A percentile compares a stretch with the other conserved stretches of the same genome.
These are phyloP conservation scores for Sugiyamaella smithiae DNA, from an alignment of 805 yeast species.

Conservation along the genomic window DNA sequence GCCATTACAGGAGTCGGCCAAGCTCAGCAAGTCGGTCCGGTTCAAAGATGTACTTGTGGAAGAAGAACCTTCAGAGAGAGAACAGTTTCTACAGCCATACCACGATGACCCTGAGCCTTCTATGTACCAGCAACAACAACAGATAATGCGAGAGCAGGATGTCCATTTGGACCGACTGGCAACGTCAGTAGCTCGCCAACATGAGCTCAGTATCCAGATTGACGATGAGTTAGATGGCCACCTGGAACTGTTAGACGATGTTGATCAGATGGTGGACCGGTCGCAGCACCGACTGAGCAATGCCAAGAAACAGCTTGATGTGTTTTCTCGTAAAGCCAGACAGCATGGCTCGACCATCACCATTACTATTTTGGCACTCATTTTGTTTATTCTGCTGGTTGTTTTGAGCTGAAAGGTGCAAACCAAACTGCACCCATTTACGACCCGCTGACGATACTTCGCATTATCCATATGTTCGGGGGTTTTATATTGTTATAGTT, in stretches of 20 bases:
- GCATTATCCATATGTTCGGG: not conserved
- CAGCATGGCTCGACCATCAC: slow-evolving; percentile 38
- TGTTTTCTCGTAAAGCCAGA: slow-evolving; percentile 37
- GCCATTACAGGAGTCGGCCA: slow-evolving; percentile 12
- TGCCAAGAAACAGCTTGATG: slow-evolving; percentile 36
- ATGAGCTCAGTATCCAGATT: slow-evolving; percentile 37
- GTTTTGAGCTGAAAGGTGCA: slow-evolving; percentile 25
- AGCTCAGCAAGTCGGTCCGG: slow-evolving; percentile 27
- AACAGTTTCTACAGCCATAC: slow-evolving; percentile 26
- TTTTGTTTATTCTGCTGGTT: slow-evolving; percentile 36
- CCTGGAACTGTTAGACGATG: slow-evolving; percentile 36
- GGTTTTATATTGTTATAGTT: not conserved
- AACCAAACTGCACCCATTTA: not conserved
- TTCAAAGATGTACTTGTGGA: slow-evolving; percentile 32
- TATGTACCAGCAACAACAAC: slow-evolving; percentile 30
- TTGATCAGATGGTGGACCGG: slow-evolving; percentile 38
- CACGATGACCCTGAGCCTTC: slow-evolving; percentile 28
- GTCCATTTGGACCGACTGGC: slow-evolving; percentile 36
- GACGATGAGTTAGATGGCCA: slow-evolving; percentile 39
- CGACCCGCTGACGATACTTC: not conserved
- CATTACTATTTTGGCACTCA: slow-evolving; percentile 34
- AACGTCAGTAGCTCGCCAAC: slow-evolving; percentile 37
- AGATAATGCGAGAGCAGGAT: slow-evolving; percentile 38
- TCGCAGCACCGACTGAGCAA: slow-evolving; percentile 33
- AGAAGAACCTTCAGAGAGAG: slow-evolving; percentile 12